A percentile compares a stretch with the other conserved stretches of the same genome.
These are phyloP conservation scores for Piper betle DNA, from an alignment of 164 flowering plant species.

Conservation along the genomic window DNA sequence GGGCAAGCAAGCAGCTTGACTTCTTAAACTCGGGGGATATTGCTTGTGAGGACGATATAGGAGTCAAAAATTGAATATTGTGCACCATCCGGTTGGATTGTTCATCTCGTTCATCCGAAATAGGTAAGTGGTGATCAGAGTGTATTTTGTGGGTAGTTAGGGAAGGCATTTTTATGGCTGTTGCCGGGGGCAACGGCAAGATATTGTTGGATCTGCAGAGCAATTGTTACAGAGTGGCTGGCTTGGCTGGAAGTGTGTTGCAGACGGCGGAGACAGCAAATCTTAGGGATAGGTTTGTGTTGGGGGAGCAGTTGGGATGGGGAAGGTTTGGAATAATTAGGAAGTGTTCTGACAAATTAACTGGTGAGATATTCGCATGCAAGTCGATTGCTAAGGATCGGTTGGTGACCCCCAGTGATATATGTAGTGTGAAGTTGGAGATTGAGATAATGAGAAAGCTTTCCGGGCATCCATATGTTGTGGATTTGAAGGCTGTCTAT, in stretches of 20 bases:
- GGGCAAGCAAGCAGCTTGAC: not conserved
- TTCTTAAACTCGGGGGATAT: not conserved
- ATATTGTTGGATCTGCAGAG: conserved; percentile 10
- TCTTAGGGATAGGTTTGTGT: conserved; percentile 34
- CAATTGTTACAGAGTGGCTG: conserved; percentile 28
- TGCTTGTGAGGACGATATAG: not conserved
- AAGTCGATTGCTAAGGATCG: conserved; percentile 46
- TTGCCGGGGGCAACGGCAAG: conserved; percentile 42
- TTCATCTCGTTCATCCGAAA: too few species aligned
- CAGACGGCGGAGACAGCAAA: conserved; percentile 25
- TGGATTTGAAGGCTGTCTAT: conserved; percentile 40
- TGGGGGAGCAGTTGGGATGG: conserved; percentile 65
- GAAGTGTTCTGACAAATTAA: conserved; percentile 42
- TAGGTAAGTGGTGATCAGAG: not conserved
- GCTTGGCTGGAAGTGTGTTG: conserved; percentile 31
- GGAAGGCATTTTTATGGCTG: conserved; percentile 38
- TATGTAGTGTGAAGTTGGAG: conserved; percentile 38
- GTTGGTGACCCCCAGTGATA: conserved; percentile 34
- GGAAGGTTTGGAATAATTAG: conserved; percentile 77
- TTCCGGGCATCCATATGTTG: conserved; percentile 55
- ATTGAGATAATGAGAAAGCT: conserved; percentile 49
- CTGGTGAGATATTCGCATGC: conserved; percentile 43
- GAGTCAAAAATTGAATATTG: not conserved
- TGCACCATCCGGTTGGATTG: not conserved
- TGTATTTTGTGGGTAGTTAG: not conserved